These are phyloP conservation scores for Epichloe festucae DNA, from an alignment of 2,329 filamentous ascomycete species.

Conservation along the genomic window DNA sequence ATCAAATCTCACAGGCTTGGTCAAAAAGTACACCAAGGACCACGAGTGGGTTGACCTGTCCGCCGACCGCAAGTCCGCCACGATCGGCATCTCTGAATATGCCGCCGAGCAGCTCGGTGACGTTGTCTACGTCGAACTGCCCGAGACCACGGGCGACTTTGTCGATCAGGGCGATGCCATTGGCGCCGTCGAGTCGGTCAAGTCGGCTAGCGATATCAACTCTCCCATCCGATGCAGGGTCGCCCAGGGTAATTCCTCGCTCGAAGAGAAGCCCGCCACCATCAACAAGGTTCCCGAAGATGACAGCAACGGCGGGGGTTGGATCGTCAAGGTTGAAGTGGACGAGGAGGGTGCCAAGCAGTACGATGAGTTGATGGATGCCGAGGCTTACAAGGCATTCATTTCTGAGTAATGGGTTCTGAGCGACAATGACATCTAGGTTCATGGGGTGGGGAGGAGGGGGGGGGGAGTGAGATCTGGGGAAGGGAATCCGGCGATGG, in stretches of 20 bases:
- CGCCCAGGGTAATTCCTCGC: slow-evolving; percentile 54
- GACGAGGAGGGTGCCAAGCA: slow-evolving; percentile 51
- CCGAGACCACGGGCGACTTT: slow-evolving; percentile 48
- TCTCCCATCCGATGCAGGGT: slow-evolving; percentile 72
- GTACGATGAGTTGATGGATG: slow-evolving; percentile 64
- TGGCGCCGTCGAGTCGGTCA: slow-evolving; percentile 94
- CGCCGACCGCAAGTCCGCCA: slow-evolving; percentile 68
- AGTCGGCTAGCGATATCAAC: slow-evolving; percentile 96
- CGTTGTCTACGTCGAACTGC: slow-evolving; percentile 94
- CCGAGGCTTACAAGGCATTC: slow-evolving; percentile 64
- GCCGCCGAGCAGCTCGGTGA: slow-evolving; percentile 87
- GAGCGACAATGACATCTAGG: no score
- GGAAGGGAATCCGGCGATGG: no score
- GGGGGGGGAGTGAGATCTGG: not conserved
- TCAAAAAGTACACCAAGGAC: slow-evolving; percentile 87
- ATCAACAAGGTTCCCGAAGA: slow-evolving; percentile 89
- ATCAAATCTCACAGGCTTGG: slow-evolving; percentile 32
- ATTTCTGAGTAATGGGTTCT: slow-evolving; percentile 24
- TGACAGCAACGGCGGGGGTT: slow-evolving; percentile 61
- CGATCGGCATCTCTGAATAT: slow-evolving; percentile 77
- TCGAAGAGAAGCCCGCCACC: slow-evolving; percentile 74
- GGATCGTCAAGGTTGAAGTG: slow-evolving; percentile 83
- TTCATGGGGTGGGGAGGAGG: not conserved
- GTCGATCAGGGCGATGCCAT: slow-evolving; percentile 69
- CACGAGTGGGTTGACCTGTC: slow-evolving; percentile 96